Conservation (phyloP, 1,284 basidiomycete genomes). For the Tilletia indica region DNA sequence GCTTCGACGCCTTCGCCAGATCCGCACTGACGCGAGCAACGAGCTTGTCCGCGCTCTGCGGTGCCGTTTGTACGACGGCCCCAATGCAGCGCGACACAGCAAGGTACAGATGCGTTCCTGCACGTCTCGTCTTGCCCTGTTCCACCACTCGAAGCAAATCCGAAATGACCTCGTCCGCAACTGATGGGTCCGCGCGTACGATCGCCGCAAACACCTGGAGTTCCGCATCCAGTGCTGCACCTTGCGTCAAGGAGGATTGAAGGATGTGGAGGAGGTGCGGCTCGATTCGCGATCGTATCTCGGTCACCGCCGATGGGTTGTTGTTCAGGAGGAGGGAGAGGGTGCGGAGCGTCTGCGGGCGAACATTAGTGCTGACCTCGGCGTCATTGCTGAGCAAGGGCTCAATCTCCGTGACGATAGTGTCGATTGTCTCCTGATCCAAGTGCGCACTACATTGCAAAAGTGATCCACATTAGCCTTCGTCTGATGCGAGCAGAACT, state of each 20-base stretch:
- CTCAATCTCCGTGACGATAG: slow-evolving; percentile 38
- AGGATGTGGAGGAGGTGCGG: slow-evolving; percentile 70
- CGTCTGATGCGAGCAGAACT: too few species aligned
- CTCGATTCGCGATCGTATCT: slow-evolving; percentile 59
- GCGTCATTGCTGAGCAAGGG: slow-evolving; percentile 38
- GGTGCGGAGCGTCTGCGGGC: slow-evolving; percentile 35
- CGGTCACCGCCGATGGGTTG: slow-evolving; percentile 25
- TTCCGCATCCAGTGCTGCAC: slow-evolving; percentile 73
- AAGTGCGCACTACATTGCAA: slow-evolving; percentile 23
- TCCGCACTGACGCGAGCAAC: slow-evolving; percentile 25
- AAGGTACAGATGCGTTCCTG: slow-evolving; percentile 33
- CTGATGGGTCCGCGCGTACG: slow-evolving; percentile 69
- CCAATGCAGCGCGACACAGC: slow-evolving; percentile 46
- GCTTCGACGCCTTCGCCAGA: background rate
- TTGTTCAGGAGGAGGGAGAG: slow-evolving; percentile 35
- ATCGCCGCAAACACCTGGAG: slow-evolving; percentile 76
- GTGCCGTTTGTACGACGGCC: slow-evolving; percentile 35
- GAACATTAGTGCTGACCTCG: slow-evolving; percentile 36
- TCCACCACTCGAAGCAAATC: slow-evolving; percentile 24
- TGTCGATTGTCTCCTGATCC: slow-evolving; percentile 26
- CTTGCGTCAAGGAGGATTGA: slow-evolving; percentile 73
- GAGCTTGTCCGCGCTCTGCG: slow-evolving; percentile 26
- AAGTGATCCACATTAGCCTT: background rate
- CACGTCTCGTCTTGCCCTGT: slow-evolving; percentile 8
- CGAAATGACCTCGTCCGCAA: slow-evolving; percentile 17